phyloP scores from a whole-genome alignment of 1,284 basidiomycete genomes.

The Erythrobasidium hasegawianum region DNA sequence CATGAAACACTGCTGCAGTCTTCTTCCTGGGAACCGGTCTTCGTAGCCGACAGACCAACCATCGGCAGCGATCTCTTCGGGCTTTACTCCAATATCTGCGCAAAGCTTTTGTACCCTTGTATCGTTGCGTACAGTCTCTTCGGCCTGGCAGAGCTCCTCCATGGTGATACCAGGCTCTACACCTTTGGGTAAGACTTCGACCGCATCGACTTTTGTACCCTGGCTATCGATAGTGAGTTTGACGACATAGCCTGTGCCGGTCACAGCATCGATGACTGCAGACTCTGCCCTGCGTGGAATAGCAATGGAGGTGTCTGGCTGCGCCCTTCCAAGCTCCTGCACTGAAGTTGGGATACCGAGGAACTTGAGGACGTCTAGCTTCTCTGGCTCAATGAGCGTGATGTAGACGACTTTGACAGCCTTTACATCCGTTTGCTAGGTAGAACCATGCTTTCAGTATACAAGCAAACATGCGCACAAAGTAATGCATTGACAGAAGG shows the following conservation, averaged over 20 bases:
- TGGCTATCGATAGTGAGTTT: conserved; percentile 59
- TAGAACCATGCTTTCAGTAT: background rate
- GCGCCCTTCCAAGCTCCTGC: conserved; percentile 51
- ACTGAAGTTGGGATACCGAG: conserved; percentile 67
- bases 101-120: conserved; percentile 64
- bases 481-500: no score
- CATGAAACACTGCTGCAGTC: conserved; percentile 56
- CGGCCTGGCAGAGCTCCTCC: conserved; percentile 68
- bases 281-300: conserved; percentile 68
- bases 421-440: conserved; percentile 55
- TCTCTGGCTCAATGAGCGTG: conserved; percentile 61
- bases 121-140: conserved; percentile 64
- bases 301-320: conserved; percentile 54
- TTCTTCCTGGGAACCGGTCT: conserved; percentile 62
- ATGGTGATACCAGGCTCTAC: conserved; percentile 72
- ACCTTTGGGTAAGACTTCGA: conserved; percentile 62
- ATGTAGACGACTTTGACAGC: conserved; percentile 71
- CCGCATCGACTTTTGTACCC: conserved; percentile 55
- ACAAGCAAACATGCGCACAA: no score
- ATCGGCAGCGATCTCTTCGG: conserved; percentile 65
- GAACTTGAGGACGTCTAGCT: conserved; percentile 68
- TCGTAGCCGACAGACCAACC: conserved; percentile 69
- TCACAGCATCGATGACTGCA: conserved; percentile 54
- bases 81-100: conserved; percentile 68
- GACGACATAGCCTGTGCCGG: conserved; percentile 59